Evolutionary conservation across 1,139 yeast genomes (phyloP).

Genomic region (Saccharomyces hybrid): DNA sequence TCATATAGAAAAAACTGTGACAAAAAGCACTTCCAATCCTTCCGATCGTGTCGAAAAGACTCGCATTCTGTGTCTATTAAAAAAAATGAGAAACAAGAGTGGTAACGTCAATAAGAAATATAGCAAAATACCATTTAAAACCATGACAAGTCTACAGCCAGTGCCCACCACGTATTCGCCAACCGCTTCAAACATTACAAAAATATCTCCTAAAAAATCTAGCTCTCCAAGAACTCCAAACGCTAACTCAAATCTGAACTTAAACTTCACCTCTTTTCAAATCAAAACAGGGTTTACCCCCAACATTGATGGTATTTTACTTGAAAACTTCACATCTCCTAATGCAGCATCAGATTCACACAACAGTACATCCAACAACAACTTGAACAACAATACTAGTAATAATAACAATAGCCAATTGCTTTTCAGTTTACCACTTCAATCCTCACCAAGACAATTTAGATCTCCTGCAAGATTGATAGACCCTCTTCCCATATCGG

Average conservation of each 20-base stretch:
- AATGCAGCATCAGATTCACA: not conserved
- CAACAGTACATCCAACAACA: not conserved
- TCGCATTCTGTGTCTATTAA: conserved; percentile 19
- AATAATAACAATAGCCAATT: not conserved
- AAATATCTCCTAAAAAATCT: not conserved
- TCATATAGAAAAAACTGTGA: not conserved
- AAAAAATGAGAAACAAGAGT: conserved; percentile 20
- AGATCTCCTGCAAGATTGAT: not conserved
- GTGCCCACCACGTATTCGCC: conserved; percentile 1
- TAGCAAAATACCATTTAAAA: not conserved
- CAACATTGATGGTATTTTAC: conserved; percentile 23
- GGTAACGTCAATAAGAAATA: conserved; percentile 3
- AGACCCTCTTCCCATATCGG: not conserved
- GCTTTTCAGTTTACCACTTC: not conserved
- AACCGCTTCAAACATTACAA: not conserved
- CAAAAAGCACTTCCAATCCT: not conserved
- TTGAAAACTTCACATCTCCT: conserved; percentile 9
- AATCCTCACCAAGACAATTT: not conserved
- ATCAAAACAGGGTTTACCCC: conserved; percentile 31
- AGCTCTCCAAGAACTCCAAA: not conserved
- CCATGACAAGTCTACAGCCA: not conserved
- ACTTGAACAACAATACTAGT: not conserved
- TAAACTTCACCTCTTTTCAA: conserved; percentile 9
- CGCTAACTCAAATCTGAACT: not conserved
- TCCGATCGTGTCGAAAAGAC: conserved; percentile 8